Conservation (phyloP, 2,329 filamentous ascomycete genomes). For the Penicillium fuscoglaucum region DNA sequence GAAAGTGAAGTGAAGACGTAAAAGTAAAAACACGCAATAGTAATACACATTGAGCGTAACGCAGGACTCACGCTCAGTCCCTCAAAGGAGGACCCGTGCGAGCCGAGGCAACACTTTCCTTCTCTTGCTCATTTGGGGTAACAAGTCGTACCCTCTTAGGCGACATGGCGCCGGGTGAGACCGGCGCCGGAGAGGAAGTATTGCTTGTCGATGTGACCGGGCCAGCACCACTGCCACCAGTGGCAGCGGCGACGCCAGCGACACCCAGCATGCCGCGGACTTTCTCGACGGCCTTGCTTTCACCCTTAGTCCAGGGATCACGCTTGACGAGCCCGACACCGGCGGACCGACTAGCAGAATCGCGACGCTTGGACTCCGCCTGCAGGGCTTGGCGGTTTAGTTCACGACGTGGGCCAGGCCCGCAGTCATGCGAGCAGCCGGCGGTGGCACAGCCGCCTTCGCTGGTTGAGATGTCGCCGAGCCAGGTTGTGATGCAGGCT, state of each 20-base stretch:
- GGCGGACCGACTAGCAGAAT: constrained; percentile 35
- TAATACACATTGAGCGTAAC: background rate
- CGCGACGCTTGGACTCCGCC: constrained; percentile 36
- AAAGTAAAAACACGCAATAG: background rate
- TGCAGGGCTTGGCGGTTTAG: constrained; percentile 37
- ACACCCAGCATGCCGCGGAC: constrained; percentile 46
- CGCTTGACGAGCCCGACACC: constrained; percentile 43
- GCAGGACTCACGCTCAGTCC: constrained; percentile 1
- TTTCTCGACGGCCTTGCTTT: constrained; percentile 50
- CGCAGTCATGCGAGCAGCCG: constrained; percentile 62
- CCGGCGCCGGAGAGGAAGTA: constrained; percentile 23
- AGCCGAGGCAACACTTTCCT: constrained; percentile 24
- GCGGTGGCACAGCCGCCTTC: constrained; percentile 59
- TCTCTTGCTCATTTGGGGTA: constrained; percentile 45
- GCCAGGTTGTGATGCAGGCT: constrained; percentile 59
- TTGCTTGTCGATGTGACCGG: constrained; percentile 20
- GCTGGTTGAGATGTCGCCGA: constrained; percentile 48
- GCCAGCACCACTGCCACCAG: constrained; percentile 28
- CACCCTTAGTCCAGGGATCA: constrained; percentile 46
- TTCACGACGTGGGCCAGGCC: constrained; percentile 50
- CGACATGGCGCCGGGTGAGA: constrained; percentile 38
- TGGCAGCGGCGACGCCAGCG: constrained; percentile 35
- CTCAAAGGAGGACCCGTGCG: constrained; percentile 22
- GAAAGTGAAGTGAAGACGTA: background rate
- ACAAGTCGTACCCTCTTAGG: constrained; percentile 49